Base-by-base conservation (phyloP, 768 basidiomycete species). In the Psilocybe tampanensis region DNA sequence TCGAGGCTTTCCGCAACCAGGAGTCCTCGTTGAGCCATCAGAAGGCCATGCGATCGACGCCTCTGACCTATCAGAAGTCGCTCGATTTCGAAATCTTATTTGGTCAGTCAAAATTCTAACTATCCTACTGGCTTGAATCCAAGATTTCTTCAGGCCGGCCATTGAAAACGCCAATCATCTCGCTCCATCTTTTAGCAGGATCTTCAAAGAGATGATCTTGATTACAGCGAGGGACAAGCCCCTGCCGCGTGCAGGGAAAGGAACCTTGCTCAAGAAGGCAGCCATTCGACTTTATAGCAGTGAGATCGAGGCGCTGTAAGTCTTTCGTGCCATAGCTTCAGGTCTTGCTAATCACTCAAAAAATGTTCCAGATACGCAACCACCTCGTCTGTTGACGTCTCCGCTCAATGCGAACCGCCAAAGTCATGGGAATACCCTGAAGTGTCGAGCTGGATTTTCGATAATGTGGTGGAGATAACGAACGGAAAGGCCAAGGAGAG, bases 141-240 rank as follows among this genome's bases (percentile, higher is more conserved):
- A 13, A 17, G 6, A 18, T 29, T 23, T n/a, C 13, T 34, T 23
- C 48, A 79, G 76, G 75, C 70, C 65, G 2, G 55, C 66, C 8
- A 68, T 80, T 7, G 77, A 80, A 41, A 73, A 79, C 23, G 79
- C 79, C 3, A 82, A 81, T 61, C 65, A 62, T 44, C 62, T 69
- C 22, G 72, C 74, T 9, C 80, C 82, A 0, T 52, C 68, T 1
- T 80, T 75, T 54, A 77, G 76, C 49, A 69, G 74, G 17, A 71
- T 82, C 12, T 81, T 81, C 65, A 80, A 80, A 53, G 79, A 85
- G 60, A 79, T 83, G 76, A 77, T 84, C 43, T 44, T 83, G 42
- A 70, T 82, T 9, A 70, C 79, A 0, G 47, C 55, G 1, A 60
- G 62, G 3, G 63, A 64, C 4, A 74, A 73, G 13, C 80, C 79